A percentile compares a stretch with the other conserved stretches of the same genome.
Evolutionary conservation across 441 rosid species (phyloP).

Genomic region (Pelargonium citronellum): DNA sequence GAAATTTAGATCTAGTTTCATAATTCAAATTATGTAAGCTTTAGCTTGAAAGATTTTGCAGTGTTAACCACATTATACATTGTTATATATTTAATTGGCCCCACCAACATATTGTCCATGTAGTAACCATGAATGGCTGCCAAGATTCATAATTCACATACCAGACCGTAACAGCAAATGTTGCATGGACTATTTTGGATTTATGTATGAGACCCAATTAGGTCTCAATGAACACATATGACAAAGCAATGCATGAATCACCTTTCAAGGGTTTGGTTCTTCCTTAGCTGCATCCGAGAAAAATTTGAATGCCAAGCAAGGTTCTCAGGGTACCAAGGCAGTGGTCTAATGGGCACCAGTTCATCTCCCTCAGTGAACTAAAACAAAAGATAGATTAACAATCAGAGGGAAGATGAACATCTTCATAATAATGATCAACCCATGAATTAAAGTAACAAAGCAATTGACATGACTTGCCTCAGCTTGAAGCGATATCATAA

Average conservation of each 20-base stretch:
- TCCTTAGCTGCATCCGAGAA: slow-evolving; percentile 85
- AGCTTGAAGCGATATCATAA: slow-evolving; percentile 63
- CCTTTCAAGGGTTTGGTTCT: slow-evolving; percentile 89
- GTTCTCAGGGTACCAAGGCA: slow-evolving; percentile 88
- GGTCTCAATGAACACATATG: background rate
- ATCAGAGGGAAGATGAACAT: slow-evolving; percentile 1
- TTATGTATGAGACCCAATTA: background rate
- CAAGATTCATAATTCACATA: too few species aligned
- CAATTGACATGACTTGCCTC: slow-evolving; percentile 36
- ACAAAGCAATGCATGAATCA: slow-evolving; percentile 22
- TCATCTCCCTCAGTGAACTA: slow-evolving; percentile 69
- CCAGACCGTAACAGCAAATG: background rate
- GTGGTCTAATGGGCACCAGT: slow-evolving; percentile 68
- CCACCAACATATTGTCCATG: too few species aligned
- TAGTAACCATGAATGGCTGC: too few species aligned
- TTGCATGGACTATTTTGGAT: background rate
- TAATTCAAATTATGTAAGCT: background rate
- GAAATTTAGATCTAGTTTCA: background rate
- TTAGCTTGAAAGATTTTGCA: background rate
- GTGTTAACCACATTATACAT: too few species aligned
- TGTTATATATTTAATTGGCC: too few species aligned
- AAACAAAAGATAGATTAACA: slow-evolving; percentile 4
- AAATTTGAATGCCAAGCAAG: slow-evolving; percentile 95
- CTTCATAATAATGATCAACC: slow-evolving; percentile 9
- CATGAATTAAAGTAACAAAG: background rate